Evolutionary conservation across 1,139 yeast species (phyloP).

Genomic region (Suzukiozyma palmioleophila): DNA sequence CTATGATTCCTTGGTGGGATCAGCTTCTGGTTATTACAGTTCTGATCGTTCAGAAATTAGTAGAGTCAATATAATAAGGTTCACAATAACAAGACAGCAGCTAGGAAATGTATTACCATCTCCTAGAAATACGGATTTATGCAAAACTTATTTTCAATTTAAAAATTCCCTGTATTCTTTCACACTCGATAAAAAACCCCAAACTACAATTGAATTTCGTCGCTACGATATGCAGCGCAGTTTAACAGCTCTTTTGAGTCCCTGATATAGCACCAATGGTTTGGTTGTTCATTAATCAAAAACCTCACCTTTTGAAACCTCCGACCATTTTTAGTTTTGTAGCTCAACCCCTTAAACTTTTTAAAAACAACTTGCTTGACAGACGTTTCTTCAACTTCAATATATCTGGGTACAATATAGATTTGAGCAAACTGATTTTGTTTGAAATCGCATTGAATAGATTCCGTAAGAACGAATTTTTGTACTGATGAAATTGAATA

Average conservation of each 20-base stretch:
- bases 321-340: background rate
- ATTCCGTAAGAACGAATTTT: background rate
- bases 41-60: conserved; percentile 1
- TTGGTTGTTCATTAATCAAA: conserved; percentile 1
- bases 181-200: too few species aligned
- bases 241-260: background rate
- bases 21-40: background rate
- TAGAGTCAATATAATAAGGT: background rate
- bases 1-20: background rate
- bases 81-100: background rate
- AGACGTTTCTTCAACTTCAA: conserved; percentile 1
- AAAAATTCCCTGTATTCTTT: too few species aligned
- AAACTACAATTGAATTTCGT: background rate
- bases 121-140: conserved; percentile 2
- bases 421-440: conserved; percentile 4
- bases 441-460: conserved; percentile 1
- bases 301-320: background rate
- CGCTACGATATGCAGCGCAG: background rate
- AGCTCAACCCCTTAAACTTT: conserved; percentile 1
- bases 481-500: conserved; percentile 1
- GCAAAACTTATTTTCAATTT: too few species aligned
- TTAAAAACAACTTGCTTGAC: background rate
- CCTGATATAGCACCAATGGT: conserved; percentile 1
- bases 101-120: background rate
- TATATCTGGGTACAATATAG: conserved; percentile 2